phyloP scores from a whole-genome alignment of 2,329 filamentous ascomycete genomes.

The Stemphylium beticola region DNA sequence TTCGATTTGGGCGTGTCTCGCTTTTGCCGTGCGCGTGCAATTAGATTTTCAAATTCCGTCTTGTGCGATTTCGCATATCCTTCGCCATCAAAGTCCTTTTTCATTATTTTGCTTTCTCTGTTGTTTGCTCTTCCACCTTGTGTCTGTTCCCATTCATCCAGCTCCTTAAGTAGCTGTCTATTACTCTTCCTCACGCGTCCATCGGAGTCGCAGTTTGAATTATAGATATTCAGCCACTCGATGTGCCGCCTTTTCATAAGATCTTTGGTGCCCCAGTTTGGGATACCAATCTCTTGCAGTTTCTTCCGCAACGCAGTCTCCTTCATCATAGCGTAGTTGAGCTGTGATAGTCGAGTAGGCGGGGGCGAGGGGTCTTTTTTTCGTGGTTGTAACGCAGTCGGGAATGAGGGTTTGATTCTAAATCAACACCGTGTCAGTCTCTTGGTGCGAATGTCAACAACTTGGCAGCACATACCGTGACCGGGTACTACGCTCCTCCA shows the following conservation, averaged over 20 bases:
- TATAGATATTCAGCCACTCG: slow-evolving; percentile 96
- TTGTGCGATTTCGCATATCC: slow-evolving; percentile 78
- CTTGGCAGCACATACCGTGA: slow-evolving; percentile 34
- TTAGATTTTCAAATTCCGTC: slow-evolving; percentile 77
- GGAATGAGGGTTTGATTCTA: slow-evolving; percentile 32
- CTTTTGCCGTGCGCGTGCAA: slow-evolving; percentile 73
- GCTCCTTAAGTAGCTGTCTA: slow-evolving; percentile 73
- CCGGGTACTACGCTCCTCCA: slow-evolving; percentile 36
- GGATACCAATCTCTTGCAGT: slow-evolving; percentile 78
- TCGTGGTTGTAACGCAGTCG: slow-evolving; percentile 28
- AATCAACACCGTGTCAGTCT: slow-evolving; percentile 12
- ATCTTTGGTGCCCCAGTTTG: slow-evolving; percentile 69
- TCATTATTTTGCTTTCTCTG: slow-evolving; percentile 64
- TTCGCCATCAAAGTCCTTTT: slow-evolving; percentile 84
- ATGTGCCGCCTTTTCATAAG: slow-evolving; percentile 81
- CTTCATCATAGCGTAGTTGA: slow-evolving; percentile 88
- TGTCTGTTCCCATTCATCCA: slow-evolving; percentile 86
- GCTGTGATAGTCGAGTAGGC: slow-evolving; percentile 64
- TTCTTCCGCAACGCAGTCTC: slow-evolving; percentile 81
- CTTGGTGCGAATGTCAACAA: background rate
- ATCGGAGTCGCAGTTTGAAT: slow-evolving; percentile 91
- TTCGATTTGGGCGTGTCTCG: slow-evolving; percentile 47
- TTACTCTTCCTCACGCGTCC: slow-evolving; percentile 68
- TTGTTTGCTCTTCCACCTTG: slow-evolving; percentile 65
- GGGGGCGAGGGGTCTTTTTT: slow-evolving; percentile 51